Evolutionary conservation across 148 eudicot species (phyloP).

Genomic region (Nyssa sinensis): DNA sequence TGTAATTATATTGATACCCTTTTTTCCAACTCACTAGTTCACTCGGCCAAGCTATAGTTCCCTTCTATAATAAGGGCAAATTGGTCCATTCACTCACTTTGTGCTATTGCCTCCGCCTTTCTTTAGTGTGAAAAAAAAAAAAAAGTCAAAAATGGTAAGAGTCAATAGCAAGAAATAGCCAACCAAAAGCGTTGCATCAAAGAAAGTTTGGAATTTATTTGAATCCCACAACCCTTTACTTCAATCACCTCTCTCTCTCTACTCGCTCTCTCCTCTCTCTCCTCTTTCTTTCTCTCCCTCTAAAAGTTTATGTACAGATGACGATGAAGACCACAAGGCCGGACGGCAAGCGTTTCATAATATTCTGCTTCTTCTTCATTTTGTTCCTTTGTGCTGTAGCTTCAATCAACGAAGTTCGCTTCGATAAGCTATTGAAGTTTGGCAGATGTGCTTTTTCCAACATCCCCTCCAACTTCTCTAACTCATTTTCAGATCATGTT

Average conservation of each 20-base stretch:
- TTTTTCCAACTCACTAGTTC: neutral
- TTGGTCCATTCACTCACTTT: neutral
- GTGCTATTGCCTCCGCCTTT: conserved; percentile 9
- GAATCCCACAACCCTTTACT: neutral
- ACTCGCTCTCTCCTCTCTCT: neutral
- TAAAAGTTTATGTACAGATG: conserved; percentile 4
- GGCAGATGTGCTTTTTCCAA: conserved; percentile 46
- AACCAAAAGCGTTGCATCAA: conserved; percentile 18
- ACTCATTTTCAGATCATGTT: conserved; percentile 7
- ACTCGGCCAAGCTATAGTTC: neutral
- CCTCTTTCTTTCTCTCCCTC: neutral
- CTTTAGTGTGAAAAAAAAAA: conserved; percentile 21
- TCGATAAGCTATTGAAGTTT: conserved; percentile 34
- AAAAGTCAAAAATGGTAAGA: conserved; percentile 26
- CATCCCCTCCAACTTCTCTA: conserved; percentile 3
- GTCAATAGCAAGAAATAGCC: conserved; percentile 19
- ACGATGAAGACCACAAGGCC: conserved; percentile 39
- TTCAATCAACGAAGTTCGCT: conserved; percentile 61
- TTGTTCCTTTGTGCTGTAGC: conserved; percentile 68
- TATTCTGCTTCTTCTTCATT: conserved; percentile 62
- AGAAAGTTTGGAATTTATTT: conserved; percentile 2
- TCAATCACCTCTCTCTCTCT: neutral
- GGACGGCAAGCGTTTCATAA: conserved; percentile 49
- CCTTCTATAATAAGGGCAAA: neutral
- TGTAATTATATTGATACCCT: neutral